These are phyloP conservation scores for Saccharomyces hybrid DNA, from an alignment of 1,139 yeast species.

Conservation along the genomic window DNA sequence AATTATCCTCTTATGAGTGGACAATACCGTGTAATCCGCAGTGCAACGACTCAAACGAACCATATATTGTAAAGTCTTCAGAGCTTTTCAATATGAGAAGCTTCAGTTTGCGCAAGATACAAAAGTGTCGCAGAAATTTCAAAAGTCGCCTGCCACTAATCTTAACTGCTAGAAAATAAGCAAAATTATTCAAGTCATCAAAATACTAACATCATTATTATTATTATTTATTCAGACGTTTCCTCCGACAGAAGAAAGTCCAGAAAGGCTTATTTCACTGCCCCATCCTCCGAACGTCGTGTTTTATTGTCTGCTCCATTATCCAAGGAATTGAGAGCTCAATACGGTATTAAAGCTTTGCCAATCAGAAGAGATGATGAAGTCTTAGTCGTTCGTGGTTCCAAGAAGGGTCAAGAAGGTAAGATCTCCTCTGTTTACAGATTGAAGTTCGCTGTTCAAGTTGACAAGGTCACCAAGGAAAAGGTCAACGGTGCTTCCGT, in stretches of 20 bases:
- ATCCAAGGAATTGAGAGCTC: conserved; percentile 97
- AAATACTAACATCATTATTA: neutral
- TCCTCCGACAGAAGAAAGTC: conserved; percentile 99
- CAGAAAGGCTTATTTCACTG: conserved; percentile 99
- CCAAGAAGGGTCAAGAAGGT: conserved; percentile 99
- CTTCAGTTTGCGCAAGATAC: neutral
- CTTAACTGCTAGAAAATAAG: neutral
- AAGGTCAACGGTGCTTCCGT: conserved; percentile 97
- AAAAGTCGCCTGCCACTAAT: neutral
- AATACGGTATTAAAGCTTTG: conserved; percentile 90
- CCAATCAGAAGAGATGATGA: conserved; percentile 99
- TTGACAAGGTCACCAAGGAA: conserved; percentile 96
- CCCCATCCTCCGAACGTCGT: conserved; percentile 97
- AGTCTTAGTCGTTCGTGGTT: conserved; percentile 94
- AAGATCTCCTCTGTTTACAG: conserved; percentile 97
- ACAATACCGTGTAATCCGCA: no score
- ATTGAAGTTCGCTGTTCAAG: conserved; percentile 93
- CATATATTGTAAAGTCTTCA: no score
- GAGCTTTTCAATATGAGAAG: neutral
- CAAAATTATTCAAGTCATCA: neutral
- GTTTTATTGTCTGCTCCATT: conserved; percentile 95
- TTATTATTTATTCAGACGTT: conserved; percentile 41
- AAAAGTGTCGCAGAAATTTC: neutral
- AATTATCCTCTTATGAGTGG: no score
- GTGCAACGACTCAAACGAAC: no score